Evolutionary conservation across 139 green algal genomes (phyloP), one percentile per base, ranked within the genome.

Genomic region (Cymbomonas tetramitiformis): DNA sequence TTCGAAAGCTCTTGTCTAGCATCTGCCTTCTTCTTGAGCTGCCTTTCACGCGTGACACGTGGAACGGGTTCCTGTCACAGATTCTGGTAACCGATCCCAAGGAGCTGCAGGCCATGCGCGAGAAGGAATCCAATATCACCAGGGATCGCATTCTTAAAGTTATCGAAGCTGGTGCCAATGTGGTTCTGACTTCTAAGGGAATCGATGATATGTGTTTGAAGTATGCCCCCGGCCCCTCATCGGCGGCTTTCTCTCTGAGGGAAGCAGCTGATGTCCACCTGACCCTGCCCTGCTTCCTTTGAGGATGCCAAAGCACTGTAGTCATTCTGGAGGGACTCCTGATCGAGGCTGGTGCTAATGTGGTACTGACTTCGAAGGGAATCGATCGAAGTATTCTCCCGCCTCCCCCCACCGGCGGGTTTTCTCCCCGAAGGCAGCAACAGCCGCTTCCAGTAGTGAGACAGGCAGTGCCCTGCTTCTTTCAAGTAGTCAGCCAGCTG

Each of bases 131-230:
- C 12, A 83, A 95, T 73, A 96, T 98, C 67, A 95, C 87, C 23
- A 93, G 89, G 73, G 85, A 94, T 65, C 77, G 89, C 39, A 90
- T 98, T 26, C 59, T 89, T 56, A 89, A 83, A 67, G 85, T 97
- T 40, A 66, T 97, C 12, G 83, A 75, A 6, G 73, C 89, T 24
- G 91, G 91, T 31, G 91, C 91, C 50, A 98, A 96, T 70, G 87
- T 97, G 5, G 82, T 98, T 31, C 69, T 98, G 29, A 96, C 87
- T 26, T 95, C 89, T 56, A 98, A 98, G 79, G 91, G 91, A 68
- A 98, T 98, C 58, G 91, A 98, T 61, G 91, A 98, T 76, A 89
- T 93, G 79, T 74, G 74, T 7, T 79, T 97, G 51, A 98, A 98
- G 62, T 66, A n/a, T n/a, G n/a, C 67, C 23, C 15, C 10, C n/a